Conservation (phyloP, 352 stramenopile genomes). For the Nothophytophthora sp. region DNA sequence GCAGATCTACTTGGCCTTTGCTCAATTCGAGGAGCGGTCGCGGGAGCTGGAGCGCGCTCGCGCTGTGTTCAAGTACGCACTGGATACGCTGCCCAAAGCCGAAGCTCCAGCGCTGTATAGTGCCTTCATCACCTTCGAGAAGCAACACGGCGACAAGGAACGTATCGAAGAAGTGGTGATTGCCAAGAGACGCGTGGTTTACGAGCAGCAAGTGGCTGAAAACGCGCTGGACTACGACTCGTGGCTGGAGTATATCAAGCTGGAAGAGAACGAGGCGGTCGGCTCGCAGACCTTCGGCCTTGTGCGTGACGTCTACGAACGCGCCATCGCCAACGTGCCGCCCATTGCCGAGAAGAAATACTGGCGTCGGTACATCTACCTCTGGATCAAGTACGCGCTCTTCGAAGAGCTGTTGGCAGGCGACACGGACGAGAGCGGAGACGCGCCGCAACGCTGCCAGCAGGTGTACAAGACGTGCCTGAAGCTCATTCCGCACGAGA, state of each 20-base stretch:
- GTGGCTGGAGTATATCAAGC: constrained; percentile 99
- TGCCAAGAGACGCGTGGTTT: constrained; percentile 94
- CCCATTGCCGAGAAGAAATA: constrained; percentile 96
- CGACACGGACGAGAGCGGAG: constrained; percentile 46
- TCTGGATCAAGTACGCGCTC: constrained; percentile 99
- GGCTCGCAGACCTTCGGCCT: constrained; percentile 51
- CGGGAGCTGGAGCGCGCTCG: constrained; percentile 92
- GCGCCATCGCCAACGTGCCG: constrained; percentile 94
- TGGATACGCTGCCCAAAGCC: constrained; percentile 82
- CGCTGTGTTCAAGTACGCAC: constrained; percentile 87
- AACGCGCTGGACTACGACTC: constrained; percentile 97
- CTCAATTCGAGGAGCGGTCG: constrained; percentile 97
- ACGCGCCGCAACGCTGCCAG: constrained; percentile 65
- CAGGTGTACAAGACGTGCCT: constrained; percentile 97
- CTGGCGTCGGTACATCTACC: constrained; percentile 99
- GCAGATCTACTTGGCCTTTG: constrained; percentile 94
- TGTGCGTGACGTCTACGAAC: constrained; percentile 96
- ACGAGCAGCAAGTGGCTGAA: constrained; percentile 90
- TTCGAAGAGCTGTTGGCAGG: constrained; percentile 96
- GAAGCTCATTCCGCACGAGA: constrained; percentile 92
- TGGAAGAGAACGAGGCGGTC: constrained; percentile 93
- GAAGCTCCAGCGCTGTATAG: constrained; percentile 95
- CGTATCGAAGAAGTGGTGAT: constrained; percentile 97
- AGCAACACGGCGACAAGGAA: constrained; percentile 96
- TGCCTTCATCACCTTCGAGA: constrained; percentile 98